Percentiles rank a stretch among this genome's conserved stretches.
Evolutionary conservation across 1,284 basidiomycete species (phyloP).

Genomic region (Amylostereum chailletii): DNA sequence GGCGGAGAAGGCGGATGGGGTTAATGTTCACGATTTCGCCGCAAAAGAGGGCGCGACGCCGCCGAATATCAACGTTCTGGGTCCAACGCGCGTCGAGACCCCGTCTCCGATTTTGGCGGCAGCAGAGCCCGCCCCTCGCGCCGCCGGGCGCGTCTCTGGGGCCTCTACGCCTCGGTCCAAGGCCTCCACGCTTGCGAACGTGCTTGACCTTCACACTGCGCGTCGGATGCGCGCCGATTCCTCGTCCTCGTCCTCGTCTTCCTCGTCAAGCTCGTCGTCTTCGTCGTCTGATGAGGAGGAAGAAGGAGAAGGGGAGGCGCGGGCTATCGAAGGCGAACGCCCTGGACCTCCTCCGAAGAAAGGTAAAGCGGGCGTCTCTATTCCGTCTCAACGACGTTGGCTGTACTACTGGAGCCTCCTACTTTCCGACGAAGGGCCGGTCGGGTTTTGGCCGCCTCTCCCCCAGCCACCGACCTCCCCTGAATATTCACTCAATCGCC

Average conservation of each 20-base stretch:
- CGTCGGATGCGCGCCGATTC: slow-evolving; percentile 49
- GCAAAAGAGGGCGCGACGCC: not conserved
- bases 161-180: slow-evolving; percentile 10
- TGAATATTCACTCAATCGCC: slow-evolving; percentile 8
- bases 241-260: slow-evolving; percentile 10
- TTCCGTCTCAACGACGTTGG: slow-evolving; percentile 68
- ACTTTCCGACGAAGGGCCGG: slow-evolving; percentile 46
- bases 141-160: no score
- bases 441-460: slow-evolving; percentile 32
- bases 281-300: not conserved
- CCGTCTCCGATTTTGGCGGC: no score
- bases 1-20: no score
- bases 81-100: no score
- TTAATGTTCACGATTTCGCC: no score
- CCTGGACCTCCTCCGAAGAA: slow-evolving; percentile 25
- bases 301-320: not conserved
- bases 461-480: slow-evolving; percentile 7
- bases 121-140: no score
- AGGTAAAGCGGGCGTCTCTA: slow-evolving; percentile 59
- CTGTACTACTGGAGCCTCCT: slow-evolving; percentile 66
- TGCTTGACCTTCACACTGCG: slow-evolving; percentile 61
- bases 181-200: slow-evolving; percentile 35
- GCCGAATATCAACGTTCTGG: slow-evolving; percentile 1
- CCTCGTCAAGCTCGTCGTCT: slow-evolving; percentile 1
- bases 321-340: not conserved